A percentile compares a stretch with the other conserved stretches of the same genome.
phyloP scores from a whole-genome alignment of 108 stramenopile species.

The Conticribra guillardii region DNA sequence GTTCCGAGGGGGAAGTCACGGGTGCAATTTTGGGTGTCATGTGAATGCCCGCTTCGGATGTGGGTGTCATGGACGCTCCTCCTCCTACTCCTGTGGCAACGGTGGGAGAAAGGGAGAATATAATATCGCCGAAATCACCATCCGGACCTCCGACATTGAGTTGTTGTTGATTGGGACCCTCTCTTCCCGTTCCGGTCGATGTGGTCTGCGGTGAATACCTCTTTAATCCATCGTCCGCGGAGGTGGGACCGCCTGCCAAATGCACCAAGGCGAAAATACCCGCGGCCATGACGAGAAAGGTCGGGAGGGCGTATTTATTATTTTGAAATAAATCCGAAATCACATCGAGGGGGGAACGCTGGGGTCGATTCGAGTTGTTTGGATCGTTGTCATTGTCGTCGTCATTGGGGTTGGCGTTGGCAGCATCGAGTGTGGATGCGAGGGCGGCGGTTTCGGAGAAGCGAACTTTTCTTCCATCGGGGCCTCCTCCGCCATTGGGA shows the following conservation, averaged over 20 bases:
- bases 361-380: not conserved
- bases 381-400: conserved; percentile 17
- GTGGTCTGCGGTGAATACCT: not conserved
- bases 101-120: conserved; percentile 30
- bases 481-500: not conserved
- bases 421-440: conserved; percentile 43
- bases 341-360: conserved; percentile 24
- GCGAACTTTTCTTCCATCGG: conserved; percentile 15
- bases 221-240: not conserved
- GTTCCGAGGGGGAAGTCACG: not conserved
- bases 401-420: conserved; percentile 10
- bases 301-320: conserved; percentile 38
- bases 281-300: conserved; percentile 22
- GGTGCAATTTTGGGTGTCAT: conserved; percentile 38
- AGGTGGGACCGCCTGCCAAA: conserved; percentile 25
- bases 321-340: conserved; percentile 33
- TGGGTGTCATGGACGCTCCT: too few species aligned
- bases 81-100: not conserved
- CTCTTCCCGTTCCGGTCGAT: too few species aligned
- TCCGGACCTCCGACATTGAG: conserved; percentile 16
- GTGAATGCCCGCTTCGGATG: conserved; percentile 12
- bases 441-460: conserved; percentile 36
- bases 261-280: conserved; percentile 46
- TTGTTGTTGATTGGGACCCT: too few species aligned
- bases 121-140: conserved; percentile 13